Conservation (phyloP, 352 stramenopile species). For the Pythium aristosporum region DNA sequence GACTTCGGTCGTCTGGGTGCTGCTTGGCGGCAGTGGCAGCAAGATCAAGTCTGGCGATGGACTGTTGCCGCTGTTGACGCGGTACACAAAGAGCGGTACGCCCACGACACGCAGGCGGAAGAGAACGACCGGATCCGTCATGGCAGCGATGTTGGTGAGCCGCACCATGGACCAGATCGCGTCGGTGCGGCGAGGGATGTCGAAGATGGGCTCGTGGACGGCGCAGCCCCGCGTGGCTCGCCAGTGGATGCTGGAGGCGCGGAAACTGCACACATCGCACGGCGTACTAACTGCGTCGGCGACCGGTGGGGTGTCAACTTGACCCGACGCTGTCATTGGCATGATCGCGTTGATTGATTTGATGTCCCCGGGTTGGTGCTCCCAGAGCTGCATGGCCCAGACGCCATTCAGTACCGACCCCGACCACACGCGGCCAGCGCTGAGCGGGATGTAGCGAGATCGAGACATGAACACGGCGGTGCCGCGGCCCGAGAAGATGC, state of each 20-base stretch:
- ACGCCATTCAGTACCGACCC: not conserved
- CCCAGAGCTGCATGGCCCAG: constrained; percentile 10
- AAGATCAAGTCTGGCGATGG: not conserved
- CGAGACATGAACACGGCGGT: constrained; percentile 11
- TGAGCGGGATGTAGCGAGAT: constrained; percentile 27
- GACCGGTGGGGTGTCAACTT: too few species aligned
- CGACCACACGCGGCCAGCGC: constrained; percentile 24
- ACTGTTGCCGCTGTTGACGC: not conserved
- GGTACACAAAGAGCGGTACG: constrained; percentile 25
- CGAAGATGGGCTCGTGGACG: constrained; percentile 19
- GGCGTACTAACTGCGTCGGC: not conserved
- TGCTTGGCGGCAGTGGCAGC: not conserved
- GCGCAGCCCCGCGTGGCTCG: constrained; percentile 19
- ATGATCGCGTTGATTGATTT: not conserved
- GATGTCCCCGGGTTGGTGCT: not conserved
- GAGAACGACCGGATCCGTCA: constrained; percentile 33
- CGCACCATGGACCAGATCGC: constrained; percentile 31
- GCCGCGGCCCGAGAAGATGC: not conserved
- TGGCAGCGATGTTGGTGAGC: constrained; percentile 33
- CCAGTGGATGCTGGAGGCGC: constrained; percentile 20
- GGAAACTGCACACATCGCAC: constrained; percentile 15
- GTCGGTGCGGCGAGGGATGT: constrained; percentile 23
- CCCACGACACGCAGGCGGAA: constrained; percentile 24
- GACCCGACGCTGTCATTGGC: not conserved
- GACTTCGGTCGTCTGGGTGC: not conserved